Base-by-base conservation (phyloP, 2,329 filamentous ascomycete genomes). In the Venturia oleaginea region DNA sequence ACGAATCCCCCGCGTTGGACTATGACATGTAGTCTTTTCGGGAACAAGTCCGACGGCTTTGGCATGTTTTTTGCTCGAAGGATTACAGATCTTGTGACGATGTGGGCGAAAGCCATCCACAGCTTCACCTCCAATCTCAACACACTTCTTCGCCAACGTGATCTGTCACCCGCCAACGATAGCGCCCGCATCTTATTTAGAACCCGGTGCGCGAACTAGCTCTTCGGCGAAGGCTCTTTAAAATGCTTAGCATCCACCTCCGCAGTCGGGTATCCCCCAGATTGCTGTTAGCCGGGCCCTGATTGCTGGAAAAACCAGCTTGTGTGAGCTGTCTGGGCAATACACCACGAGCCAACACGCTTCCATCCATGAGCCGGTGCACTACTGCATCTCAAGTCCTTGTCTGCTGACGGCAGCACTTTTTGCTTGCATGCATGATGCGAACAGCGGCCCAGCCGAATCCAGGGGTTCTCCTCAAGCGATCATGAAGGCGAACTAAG, bases 241-340 rank as follows among this genome's bases (percentile, higher is more conserved):
- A 55, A 22, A 30, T 55, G 27, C 27, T 19, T 32, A 55, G 51
- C 27, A n/a, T 34, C 51, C 51, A 34, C 30, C 51, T 57, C 51
- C 51, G 30, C 51, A n/a, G 27, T 19, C 27, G 2, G n/a, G 10
- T 54, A 13, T 22, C 17, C 30, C 30, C 51, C 51, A 17, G 48
- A 19, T 5, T 32, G 7, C 19, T 3, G 27, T 30, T n/a, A 13
- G 5, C 27, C 30, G 4, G 15, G 15, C 51, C 19, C 51, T 57
- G 51, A 57, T 57, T 57, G 51, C 51, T 57, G 51, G 51, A 57
- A 34, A 57, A 57, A 57, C 30, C 51, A 11, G 27, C 19, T 30
- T 2, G 30, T n/a, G 27, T 34, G 27, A 34, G 27, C 7, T 22
- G 4, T 19, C 51, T 30, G 51, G 15, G 4, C 30, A 57, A 57